These are phyloP conservation scores for Xylaria castorea DNA, from an alignment of 495 filamentous ascomycete genomes.

Conservation along the genomic window DNA sequence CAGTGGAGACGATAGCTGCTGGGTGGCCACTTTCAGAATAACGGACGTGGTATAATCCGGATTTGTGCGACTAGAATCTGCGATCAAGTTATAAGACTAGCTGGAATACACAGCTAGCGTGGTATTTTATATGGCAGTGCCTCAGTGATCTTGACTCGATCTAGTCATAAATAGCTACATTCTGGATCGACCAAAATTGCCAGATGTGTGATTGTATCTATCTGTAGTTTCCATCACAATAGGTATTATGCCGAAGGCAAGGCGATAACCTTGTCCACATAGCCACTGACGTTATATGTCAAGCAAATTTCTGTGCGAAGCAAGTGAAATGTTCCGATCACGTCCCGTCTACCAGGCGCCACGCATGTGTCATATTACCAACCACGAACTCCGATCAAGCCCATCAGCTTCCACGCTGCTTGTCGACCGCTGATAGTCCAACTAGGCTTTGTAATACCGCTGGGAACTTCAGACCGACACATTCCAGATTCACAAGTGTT, in stretches of 20 bases:
- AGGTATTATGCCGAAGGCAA: conserved; percentile 39
- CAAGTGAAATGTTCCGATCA: conserved; percentile 35
- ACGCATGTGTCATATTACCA: conserved; percentile 20
- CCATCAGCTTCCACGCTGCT: conserved; percentile 24
- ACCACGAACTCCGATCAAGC: conserved; percentile 30
- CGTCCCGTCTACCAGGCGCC: conserved; percentile 16
- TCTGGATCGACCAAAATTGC: conserved; percentile 41
- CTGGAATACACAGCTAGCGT: background rate
- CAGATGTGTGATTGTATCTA: conserved; percentile 39
- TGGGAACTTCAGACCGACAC: conserved; percentile 47
- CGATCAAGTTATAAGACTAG: background rate
- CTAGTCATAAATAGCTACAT: conserved; percentile 33
- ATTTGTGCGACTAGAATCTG: background rate
- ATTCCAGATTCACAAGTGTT: conserved; percentile 46
- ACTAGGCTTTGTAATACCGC: conserved; percentile 37
- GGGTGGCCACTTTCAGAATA: too few relatives aligned
- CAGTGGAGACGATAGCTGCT: too few relatives aligned
- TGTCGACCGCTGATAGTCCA: conserved; percentile 17
- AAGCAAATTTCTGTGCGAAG: conserved; percentile 37
- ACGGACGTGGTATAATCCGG: too few relatives aligned
- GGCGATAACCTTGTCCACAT: conserved; percentile 37
- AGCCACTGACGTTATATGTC: conserved; percentile 33
- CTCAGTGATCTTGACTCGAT: conserved; percentile 14
- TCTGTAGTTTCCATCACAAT: conserved; percentile 36
- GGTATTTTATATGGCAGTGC: background rate